A percentile compares a stretch with the other conserved stretches of the same genome.
Evolutionary conservation across 805 yeast genomes (phyloP).

Genomic region (Citeromyces matritensis): DNA sequence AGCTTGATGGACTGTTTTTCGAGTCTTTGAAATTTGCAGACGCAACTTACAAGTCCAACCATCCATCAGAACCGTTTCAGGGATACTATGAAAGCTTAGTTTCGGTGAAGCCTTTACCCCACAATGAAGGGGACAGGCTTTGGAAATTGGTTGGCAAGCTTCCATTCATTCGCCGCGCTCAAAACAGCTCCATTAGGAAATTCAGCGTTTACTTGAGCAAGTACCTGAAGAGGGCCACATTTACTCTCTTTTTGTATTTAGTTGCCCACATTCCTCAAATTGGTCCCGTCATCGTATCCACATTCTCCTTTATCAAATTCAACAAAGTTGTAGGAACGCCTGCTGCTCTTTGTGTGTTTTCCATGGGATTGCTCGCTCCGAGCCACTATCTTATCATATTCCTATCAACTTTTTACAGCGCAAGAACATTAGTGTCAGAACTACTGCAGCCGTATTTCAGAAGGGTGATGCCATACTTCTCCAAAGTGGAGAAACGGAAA

Average conservation of each 20-base stretch:
- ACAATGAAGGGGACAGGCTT: not conserved
- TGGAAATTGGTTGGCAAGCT: conserved; percentile 1
- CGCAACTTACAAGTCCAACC: conserved; percentile 17
- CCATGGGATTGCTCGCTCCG: conserved; percentile 19
- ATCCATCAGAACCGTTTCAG: conserved; percentile 16
- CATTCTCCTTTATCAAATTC: conserved; percentile 25
- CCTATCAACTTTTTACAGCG: conserved; percentile 29
- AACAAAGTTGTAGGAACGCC: conserved; percentile 28
- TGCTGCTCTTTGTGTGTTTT: conserved; percentile 22
- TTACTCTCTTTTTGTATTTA: conserved; percentile 9
- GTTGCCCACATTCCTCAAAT: conserved; percentile 23
- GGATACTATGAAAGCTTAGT: conserved; percentile 6
- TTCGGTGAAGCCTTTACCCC: not conserved
- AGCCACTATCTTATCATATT: conserved; percentile 17
- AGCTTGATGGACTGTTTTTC: conserved; percentile 23
- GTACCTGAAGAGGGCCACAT: no score
- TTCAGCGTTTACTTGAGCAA: conserved; percentile 1
- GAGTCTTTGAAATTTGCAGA: conserved; percentile 23
- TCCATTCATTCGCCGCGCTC: conserved; percentile 3
- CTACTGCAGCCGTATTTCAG: conserved; percentile 35
- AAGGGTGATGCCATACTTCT: conserved; percentile 21
- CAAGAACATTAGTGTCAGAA: conserved; percentile 25
- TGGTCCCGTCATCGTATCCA: conserved; percentile 25
- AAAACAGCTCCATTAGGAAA: conserved; percentile 5
- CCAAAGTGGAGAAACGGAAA: conserved; percentile 21